phyloP scores from a whole-genome alignment of 2,329 filamentous ascomycete genomes.

The Hypoxylon rubiginosum region DNA sequence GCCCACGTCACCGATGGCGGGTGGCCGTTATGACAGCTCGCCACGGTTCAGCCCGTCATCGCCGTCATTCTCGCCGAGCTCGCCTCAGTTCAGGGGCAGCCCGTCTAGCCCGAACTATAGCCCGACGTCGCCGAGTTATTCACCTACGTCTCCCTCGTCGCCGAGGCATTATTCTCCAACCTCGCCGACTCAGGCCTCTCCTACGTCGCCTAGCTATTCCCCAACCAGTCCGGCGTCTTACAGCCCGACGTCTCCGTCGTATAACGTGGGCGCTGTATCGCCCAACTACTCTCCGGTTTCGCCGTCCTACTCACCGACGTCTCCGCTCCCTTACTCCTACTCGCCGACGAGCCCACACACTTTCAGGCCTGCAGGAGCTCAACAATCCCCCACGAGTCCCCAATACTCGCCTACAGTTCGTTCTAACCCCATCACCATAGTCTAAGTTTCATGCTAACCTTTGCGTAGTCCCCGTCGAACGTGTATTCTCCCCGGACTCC shows the following conservation, averaged over 20 bases:
- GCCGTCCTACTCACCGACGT: constrained; percentile 74
- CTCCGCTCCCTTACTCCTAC: not conserved
- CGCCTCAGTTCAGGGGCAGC: constrained; percentile 64
- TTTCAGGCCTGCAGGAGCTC: constrained; percentile 68
- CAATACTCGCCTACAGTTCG: constrained; percentile 76
- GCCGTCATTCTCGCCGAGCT: constrained; percentile 71
- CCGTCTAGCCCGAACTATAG: constrained; percentile 73
- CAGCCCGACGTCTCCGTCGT: constrained; percentile 75
- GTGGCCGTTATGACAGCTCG: constrained; percentile 69
- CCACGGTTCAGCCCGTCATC: constrained; percentile 74
- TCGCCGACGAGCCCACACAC: constrained; percentile 61
- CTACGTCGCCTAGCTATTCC: constrained; percentile 80
- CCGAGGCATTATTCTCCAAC: constrained; percentile 74
- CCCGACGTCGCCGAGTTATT: constrained; percentile 75
- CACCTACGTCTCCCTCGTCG: constrained; percentile 70
- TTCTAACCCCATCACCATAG: constrained; percentile 8
- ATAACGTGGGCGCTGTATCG: constrained; percentile 63
- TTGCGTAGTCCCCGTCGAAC: constrained; percentile 56
- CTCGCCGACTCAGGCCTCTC: constrained; percentile 77
- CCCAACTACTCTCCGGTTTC: constrained; percentile 78
- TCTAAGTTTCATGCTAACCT: constrained; percentile 47
- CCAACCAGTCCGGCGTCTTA: constrained; percentile 79
- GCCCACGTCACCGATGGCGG: constrained; percentile 78
- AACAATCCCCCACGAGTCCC: constrained; percentile 75
- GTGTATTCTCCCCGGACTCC: constrained; percentile 60